Evolutionary conservation across 805 yeast genomes (phyloP).

Genomic region (Ogataea glucozyma): DNA sequence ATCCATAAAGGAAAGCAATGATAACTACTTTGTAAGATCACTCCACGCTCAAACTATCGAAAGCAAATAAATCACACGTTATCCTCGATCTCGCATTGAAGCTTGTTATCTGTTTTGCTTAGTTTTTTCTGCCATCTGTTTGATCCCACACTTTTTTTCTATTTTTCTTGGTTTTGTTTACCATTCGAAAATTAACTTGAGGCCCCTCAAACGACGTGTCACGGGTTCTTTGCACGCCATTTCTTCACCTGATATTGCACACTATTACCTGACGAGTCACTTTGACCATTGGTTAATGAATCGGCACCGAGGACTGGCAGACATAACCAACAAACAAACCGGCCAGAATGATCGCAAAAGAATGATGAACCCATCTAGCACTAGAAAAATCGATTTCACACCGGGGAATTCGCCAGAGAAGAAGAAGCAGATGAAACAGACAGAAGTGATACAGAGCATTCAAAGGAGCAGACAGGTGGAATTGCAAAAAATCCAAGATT

Average conservation of each 20-base stretch:
- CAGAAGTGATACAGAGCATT: slow-evolving; percentile 17
- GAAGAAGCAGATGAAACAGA: slow-evolving; percentile 8
- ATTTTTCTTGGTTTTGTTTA: no score
- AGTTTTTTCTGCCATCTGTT: no score
- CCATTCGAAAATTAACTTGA: not conserved
- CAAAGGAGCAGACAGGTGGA: slow-evolving; percentile 18
- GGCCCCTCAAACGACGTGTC: not conserved
- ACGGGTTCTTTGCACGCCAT: not conserved
- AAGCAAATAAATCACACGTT: no score
- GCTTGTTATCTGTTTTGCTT: no score
- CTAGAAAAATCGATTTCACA: slow-evolving; percentile 1
- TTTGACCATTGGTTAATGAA: no score
- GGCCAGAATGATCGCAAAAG: slow-evolving; percentile 2
- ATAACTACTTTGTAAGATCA: no score
- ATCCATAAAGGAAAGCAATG: no score
- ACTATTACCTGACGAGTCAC: not conserved
- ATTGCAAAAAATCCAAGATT: slow-evolving; percentile 14
- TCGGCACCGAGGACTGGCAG: slow-evolving; percentile 7
- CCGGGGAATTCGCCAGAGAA: slow-evolving; percentile 3
- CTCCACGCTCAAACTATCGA: no score
- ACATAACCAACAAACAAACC: slow-evolving; percentile 7
- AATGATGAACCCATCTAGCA: not conserved
- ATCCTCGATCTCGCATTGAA: no score
- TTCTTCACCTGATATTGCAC: no score
- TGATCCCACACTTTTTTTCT: not conserved